A percentile compares a stretch with the other conserved stretches of the same genome.
Evolutionary conservation across 2,329 filamentous ascomycete species (phyloP).

Genomic region (Mycosphaerella sp.): DNA sequence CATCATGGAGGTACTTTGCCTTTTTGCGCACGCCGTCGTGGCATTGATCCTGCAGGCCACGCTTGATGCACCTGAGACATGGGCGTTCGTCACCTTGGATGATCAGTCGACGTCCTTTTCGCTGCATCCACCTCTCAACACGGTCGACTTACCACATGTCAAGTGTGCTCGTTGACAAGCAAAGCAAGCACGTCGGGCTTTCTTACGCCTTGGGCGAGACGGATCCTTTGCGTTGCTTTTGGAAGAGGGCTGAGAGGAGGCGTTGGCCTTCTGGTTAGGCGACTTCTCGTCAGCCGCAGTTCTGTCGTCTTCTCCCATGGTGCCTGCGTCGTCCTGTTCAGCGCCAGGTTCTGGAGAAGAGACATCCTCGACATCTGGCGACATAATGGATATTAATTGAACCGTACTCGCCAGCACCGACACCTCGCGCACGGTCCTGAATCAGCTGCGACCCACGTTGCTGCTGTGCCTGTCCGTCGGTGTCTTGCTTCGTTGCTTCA

Average conservation of each 20-base stretch:
- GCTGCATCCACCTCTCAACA: neutral
- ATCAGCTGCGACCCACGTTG: slow-evolving; percentile 38
- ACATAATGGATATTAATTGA: slow-evolving; percentile 41
- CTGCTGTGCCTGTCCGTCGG: slow-evolving; percentile 12
- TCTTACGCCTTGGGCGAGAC: slow-evolving; percentile 82
- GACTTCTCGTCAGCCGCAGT: slow-evolving; percentile 35
- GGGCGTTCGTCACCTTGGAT: slow-evolving; percentile 82
- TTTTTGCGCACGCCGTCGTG: slow-evolving; percentile 98
- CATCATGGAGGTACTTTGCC: slow-evolving; percentile 97
- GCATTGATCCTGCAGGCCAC: slow-evolving; percentile 81
- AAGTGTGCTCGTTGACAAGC: slow-evolving; percentile 95
- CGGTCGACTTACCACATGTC: slow-evolving; percentile 78
- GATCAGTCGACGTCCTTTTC: slow-evolving; percentile 13
- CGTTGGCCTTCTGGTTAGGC: slow-evolving; percentile 24
- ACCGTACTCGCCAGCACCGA: slow-evolving; percentile 15
- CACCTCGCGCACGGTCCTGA: slow-evolving; percentile 34
- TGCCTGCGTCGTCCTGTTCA: slow-evolving; percentile 37
- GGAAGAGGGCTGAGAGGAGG: slow-evolving; percentile 31
- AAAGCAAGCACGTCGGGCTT: slow-evolving; percentile 90
- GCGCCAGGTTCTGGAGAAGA: slow-evolving; percentile 44
- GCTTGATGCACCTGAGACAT: slow-evolving; percentile 89
- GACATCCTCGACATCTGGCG: slow-evolving; percentile 45
- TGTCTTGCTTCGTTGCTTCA: slow-evolving; percentile 6
- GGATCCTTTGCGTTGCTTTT: slow-evolving; percentile 71
- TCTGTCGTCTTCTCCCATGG: slow-evolving; percentile 40